These are phyloP conservation scores for Leucoagaricus sp. DNA, from an alignment of 1,284 basidiomycete species.

Conservation along the genomic window DNA sequence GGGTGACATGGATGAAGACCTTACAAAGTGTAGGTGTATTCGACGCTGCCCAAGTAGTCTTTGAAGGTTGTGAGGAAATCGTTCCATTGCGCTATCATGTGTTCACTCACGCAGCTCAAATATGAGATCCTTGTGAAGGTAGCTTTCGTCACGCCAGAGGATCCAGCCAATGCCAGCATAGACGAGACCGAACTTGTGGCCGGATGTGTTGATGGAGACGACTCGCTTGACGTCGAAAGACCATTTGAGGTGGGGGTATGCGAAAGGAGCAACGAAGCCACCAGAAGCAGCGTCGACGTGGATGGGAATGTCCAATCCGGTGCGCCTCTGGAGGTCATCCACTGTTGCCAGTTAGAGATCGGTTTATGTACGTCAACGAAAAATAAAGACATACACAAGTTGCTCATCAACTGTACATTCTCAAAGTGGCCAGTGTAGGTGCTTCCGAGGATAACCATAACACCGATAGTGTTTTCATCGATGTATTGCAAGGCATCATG, in stretches of 20 bases:
- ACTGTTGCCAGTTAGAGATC: conserved; percentile 27
- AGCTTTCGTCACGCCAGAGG: conserved; percentile 57
- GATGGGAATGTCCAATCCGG: conserved; percentile 62
- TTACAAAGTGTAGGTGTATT: conserved; percentile 54
- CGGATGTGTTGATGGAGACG: conserved; percentile 64
- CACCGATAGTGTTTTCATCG: conserved; percentile 72
- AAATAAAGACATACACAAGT: conserved; percentile 49
- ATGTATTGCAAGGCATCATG: conserved; percentile 65
- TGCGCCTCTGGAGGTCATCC: conserved; percentile 63
- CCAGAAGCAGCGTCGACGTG: conserved; percentile 64
- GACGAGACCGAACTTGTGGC: conserved; percentile 68
- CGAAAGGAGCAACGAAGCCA: conserved; percentile 68
- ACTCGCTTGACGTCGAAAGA: conserved; percentile 67
- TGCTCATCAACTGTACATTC: conserved; percentile 63
- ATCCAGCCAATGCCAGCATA: conserved; percentile 73
- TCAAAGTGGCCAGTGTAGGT: conserved; percentile 81
- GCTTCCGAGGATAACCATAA: conserved; percentile 60
- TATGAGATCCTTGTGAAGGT: conserved; percentile 62
- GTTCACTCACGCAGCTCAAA: conserved; percentile 62
- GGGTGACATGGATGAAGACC: conserved; percentile 5
- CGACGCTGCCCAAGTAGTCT: conserved; percentile 58
- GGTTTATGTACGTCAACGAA: no score
- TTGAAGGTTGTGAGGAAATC: neutral
- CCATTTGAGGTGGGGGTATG: conserved; percentile 64
- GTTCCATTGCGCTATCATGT: neutral